Evolutionary conservation across 1,284 basidiomycete genomes (phyloP).

Genomic region (Leccinum angustisporum): DNA sequence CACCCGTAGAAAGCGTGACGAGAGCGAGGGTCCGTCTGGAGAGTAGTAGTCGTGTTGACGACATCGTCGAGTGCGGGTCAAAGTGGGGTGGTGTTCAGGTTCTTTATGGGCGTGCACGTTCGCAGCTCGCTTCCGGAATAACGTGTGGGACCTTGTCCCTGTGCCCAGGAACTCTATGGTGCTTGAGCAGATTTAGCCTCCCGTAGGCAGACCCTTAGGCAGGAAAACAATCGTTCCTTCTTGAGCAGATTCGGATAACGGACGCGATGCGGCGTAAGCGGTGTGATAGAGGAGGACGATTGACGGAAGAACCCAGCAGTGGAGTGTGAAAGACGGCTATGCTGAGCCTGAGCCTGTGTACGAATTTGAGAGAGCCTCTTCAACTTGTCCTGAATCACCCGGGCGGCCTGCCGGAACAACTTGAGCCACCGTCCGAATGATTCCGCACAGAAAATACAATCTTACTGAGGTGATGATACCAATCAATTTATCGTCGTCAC

Average conservation of each 20-base stretch:
- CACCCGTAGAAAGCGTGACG: constrained; percentile 55
- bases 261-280: not conserved
- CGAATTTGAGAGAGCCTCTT: not conserved
- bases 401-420: not conserved
- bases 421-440: not conserved
- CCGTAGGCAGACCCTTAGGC: no score
- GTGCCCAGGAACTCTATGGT: not conserved
- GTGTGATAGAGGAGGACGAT: not conserved
- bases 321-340: not conserved
- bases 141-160: not conserved
- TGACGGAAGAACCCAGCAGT: not conserved
- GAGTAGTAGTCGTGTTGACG: constrained; percentile 45
- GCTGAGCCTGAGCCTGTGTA: not conserved
- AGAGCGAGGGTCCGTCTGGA: constrained; percentile 53
- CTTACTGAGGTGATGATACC: no score
- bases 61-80: constrained; percentile 7
- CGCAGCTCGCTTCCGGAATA: not conserved
- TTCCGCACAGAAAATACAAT: not conserved
- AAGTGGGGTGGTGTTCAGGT: not conserved
- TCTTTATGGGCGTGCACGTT: not conserved
- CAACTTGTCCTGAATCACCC: not conserved
- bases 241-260: not conserved
- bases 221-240: no score
- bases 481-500: not conserved
- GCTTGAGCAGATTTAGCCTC: not conserved